Base-by-base conservation (phyloP, 257 asterid genomes). In the Capsicum rhomboideum region DNA sequence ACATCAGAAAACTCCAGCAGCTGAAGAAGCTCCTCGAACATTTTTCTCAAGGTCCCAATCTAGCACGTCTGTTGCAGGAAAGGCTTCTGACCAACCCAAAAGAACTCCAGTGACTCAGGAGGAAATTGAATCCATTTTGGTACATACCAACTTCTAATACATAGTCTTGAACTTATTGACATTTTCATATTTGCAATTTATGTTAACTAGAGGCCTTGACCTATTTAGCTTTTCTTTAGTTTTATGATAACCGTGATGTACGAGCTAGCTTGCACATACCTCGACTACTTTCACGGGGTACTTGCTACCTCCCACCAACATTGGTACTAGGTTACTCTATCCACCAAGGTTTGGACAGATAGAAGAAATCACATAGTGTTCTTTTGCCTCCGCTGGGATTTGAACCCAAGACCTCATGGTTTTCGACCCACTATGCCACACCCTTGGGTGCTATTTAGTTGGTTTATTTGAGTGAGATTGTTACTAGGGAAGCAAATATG, bases 81-180 rank as follows among this genome's bases (percentile, higher is more conserved):
- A 90, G 89, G 99, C 98, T 87, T 93, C 98, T 61, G 98, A 94
- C 85, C 99, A 94, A 89, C 98, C 98, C 59, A 94, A 92, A 90
- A 86, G 99, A 89, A 90, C 98, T 69, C 98, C 97, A 0, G 92
- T 96, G 55, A 79, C 99, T 86, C 91, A 86, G 84, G 98, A 94
- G 82, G 99, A 96, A 93, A 96, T 96, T 44, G 99, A 96, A 20
- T 88, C 94, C 68, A 72, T 96, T 86, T 82, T 94, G 99, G 99
- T 96, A 92, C 16, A 90, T 84, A 55, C 49, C 29, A 40, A 17
- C 40, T 42, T 16, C 10, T 77, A 12, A 37, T 21, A 69, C 31
- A 52, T 66, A 17, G 1, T 46, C 40, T 56, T 56, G 46, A 77
- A 16, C 46, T 23, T 74, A 6, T 14, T 50, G 63, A 26, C 81